Base-by-base conservation (phyloP, 1,139 yeast genomes). In the Debaryomyces psychrophilus region DNA sequence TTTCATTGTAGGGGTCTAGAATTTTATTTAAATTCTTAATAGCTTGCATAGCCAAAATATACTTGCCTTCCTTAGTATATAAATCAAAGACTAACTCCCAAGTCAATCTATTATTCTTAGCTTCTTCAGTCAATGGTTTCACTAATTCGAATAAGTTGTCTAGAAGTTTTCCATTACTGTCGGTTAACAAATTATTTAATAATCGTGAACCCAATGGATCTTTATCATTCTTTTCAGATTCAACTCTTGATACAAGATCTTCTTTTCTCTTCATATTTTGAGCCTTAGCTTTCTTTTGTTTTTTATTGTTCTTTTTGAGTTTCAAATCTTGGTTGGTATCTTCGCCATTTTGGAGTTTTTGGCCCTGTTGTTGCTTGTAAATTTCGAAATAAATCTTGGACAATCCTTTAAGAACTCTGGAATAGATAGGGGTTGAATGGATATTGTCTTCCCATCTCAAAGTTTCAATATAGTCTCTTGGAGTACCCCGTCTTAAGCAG, bases 401-500 rank as follows among this genome's bases (percentile, higher is more conserved):
- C 31, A 92, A 80, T 0, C 95, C 95, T 41, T 70, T 67, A 50
- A 87, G 76, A 0, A 89, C 90, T 49, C 95, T 77, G 17, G 79
- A 73, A 62, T 82, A 90, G 39, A 85, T 77, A 2, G 95, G 90
- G 36, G 87, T 82, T 3, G 82, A 65, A 61, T 77, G 90, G 37
- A 93, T 65, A 18, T 69, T 62, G 60, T 90, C 95, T 50, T 85
- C 96, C 98, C 98, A 93, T 41, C 73, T 67, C 45, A 92, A 57
- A 75, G 88, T 81, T 23, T 82, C 84, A 31, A 88, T 57, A 60
- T 93, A 93, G 20, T 93, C 85, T 51, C 96, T 78, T 23, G 95
- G 85, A 4, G 98, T 89, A 12, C 98, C 98, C 57, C 87, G 83
- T 68, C 97, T 82, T 76, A 89, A 81, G 63, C 96, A 87, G 65